These are phyloP conservation scores for Lactarius evosmus DNA, from an alignment of 768 basidiomycete genomes.

Conservation along the genomic window DNA sequence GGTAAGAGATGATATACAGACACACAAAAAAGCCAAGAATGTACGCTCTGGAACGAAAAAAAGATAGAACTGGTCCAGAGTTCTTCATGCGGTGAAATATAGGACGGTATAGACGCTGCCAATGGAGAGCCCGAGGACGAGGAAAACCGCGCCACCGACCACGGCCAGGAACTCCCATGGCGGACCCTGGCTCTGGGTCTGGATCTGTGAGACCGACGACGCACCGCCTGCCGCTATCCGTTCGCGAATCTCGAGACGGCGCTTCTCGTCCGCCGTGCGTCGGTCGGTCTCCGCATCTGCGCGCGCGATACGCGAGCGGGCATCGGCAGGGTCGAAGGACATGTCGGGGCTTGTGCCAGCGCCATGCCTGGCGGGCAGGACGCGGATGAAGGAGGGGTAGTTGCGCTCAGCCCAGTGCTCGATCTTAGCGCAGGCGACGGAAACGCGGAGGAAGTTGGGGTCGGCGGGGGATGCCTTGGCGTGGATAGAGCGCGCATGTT, in stretches of 20 bases:
- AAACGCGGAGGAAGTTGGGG: slow-evolving; percentile 81
- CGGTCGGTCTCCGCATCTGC: slow-evolving; percentile 41
- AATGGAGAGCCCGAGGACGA: slow-evolving; percentile 25
- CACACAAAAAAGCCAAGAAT: neutral
- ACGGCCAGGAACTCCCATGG: slow-evolving; percentile 30
- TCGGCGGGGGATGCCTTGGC: slow-evolving; percentile 73
- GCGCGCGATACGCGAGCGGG: slow-evolving; percentile 51
- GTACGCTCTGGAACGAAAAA: neutral
- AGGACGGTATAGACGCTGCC: slow-evolving; percentile 27
- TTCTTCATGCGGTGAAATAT: slow-evolving; percentile 15
- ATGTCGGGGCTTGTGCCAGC: slow-evolving; percentile 7
- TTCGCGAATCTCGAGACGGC: slow-evolving; percentile 24
- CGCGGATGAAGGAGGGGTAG: slow-evolving; percentile 84
- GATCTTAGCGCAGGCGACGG: slow-evolving; percentile 79
- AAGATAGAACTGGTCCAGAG: neutral
- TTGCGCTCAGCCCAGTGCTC: slow-evolving; percentile 93
- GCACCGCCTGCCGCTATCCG: slow-evolving; percentile 5
- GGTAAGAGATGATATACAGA: slow-evolving; percentile 7
- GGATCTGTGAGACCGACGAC: neutral
- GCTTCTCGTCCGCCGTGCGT: slow-evolving; percentile 41
- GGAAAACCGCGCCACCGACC: slow-evolving; percentile 26
- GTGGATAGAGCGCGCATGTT: slow-evolving; percentile 80
- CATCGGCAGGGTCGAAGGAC: slow-evolving; percentile 49
- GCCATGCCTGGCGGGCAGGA: slow-evolving; percentile 26
- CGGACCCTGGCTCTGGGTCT: slow-evolving; percentile 26